A percentile compares a stretch with the other conserved stretches of the same genome.
phyloP scores from a whole-genome alignment of 75 land plant genomes.

The Sequoia sempervirens region DNA sequence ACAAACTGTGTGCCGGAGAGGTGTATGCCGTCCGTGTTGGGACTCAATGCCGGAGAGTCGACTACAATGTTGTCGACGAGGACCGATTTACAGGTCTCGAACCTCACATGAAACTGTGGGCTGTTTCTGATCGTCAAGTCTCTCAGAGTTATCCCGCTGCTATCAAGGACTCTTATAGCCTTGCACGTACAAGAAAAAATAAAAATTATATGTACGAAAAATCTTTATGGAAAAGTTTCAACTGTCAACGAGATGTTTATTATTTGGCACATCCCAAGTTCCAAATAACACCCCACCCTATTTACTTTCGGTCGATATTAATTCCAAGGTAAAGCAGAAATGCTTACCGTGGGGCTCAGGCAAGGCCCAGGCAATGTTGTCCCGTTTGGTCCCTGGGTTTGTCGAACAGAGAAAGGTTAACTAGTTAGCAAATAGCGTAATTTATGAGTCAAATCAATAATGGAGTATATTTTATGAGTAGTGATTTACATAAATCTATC shows the following conservation, averaged over 20 bases:
- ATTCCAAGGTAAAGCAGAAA: not conserved
- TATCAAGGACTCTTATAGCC: constrained; percentile 67
- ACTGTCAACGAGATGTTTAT: not conserved
- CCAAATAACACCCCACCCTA: too few species aligned
- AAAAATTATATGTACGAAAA: not conserved
- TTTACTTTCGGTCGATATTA: too few species aligned
- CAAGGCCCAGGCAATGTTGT: constrained; percentile 65
- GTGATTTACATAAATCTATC: not conserved
- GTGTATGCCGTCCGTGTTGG: constrained; percentile 98
- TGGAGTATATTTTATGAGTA: not conserved
- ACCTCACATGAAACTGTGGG: constrained; percentile 84
- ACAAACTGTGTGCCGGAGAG: constrained; percentile 59
- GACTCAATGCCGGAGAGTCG: constrained; percentile 74
- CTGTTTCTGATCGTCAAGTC: constrained; percentile 71
- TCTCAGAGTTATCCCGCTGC: constrained; percentile 53
- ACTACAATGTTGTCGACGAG: constrained; percentile 52
- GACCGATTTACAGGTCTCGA: constrained; percentile 64
- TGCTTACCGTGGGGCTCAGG: constrained; percentile 65
- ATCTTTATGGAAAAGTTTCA: not conserved
- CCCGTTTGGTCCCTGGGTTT: constrained; percentile 62
- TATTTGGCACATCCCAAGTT: not conserved
- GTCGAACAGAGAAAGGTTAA: not conserved
- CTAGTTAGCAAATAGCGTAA: too few species aligned
- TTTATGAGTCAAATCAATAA: not conserved
- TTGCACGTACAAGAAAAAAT: constrained; percentile 15